Evolutionary conservation across 78 protist genomes (phyloP), one percentile per base, ranked within the genome.

Genomic region (Capsaspora owczarzaki): DNA sequence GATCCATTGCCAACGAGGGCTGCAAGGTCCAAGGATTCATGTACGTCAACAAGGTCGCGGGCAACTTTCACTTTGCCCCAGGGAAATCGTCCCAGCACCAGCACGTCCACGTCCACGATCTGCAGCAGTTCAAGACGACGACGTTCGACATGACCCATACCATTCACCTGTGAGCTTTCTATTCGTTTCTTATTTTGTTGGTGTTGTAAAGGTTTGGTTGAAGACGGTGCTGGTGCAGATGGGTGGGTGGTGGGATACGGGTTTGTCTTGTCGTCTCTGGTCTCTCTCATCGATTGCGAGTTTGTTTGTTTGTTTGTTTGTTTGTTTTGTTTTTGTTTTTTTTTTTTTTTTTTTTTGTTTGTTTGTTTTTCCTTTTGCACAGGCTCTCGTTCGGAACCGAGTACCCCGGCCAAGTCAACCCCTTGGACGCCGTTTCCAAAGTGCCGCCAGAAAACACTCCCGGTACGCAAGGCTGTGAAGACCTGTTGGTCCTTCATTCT

Each of bases 61-160:
- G 97, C 35, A 93, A 93, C 84, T 87, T 94, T 74, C 95, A 94
- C 69, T 85, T 94, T 37, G 88, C 93, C 25, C 97, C 95, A 35
- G 94, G 96, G 19, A 82, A 81, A 49, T 66, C 78, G 25, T 89
- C 85, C 81, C 84, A 82, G 80, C 81, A 84, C 72, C 79, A 80
- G 22, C 82, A 84, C 66, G 63, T 85, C 80, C 92, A 89, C 69
- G 63, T 93, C 42, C 92, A 89, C 70, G 93, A 91, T 75, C 38
- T 89, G n/a, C 76, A 80, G 37, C 43, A 78, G n/a, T 86, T 89
- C 69, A 44, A 78, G 66, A 56, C 44, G 27, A 33, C 0, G 47
- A 0, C 35, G 46, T 89, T 94, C 86, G 85, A 94, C 86, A 37
- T 90, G 42, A 43, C 91, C 6, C 97, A 94, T 72, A 69, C 72